phyloP scores from a whole-genome alignment of 108 stramenopile genomes.

The Thalassiosira profunda region DNA sequence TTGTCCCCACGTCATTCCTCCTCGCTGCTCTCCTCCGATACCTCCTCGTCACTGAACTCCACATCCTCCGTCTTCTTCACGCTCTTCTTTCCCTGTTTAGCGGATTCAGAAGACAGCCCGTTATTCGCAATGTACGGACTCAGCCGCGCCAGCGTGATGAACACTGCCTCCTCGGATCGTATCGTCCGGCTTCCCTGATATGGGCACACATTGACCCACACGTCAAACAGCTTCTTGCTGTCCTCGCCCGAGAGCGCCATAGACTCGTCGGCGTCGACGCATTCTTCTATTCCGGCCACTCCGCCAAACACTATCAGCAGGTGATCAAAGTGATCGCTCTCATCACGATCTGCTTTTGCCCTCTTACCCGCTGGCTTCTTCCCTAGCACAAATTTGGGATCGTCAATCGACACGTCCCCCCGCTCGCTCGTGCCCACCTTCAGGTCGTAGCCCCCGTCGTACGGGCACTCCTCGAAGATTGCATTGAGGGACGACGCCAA shows the following conservation, averaged over 20 bases:
- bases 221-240: conserved; percentile 88
- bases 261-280: conserved; percentile 93
- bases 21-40: conserved; percentile 78
- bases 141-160: conserved; percentile 76
- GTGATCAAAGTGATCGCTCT: conserved; percentile 67
- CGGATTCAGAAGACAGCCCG: conserved; percentile 16
- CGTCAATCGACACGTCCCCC: conserved; percentile 85
- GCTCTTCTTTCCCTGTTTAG: conserved; percentile 12
- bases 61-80: conserved; percentile 43
- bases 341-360: conserved; percentile 11
- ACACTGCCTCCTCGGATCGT: conserved; percentile 91
- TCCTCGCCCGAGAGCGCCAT: conserved; percentile 85
- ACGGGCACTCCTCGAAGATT: conserved; percentile 92
- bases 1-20: too few relatives aligned
- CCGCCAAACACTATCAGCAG: conserved; percentile 95
- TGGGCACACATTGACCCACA: conserved; percentile 89
- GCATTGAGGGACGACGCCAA: conserved; percentile 86
- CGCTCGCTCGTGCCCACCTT: conserved; percentile 97
- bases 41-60: conserved; percentile 72
- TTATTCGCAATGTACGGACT: conserved; percentile 71
- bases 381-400: conserved; percentile 65
- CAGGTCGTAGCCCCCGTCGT: conserved; percentile 91
- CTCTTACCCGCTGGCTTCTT: conserved; percentile 33
- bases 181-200: conserved; percentile 92
- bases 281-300: conserved; percentile 97